Evolutionary conservation across 768 basidiomycete species (phyloP).

Genomic region (Termitomyces sp.): DNA sequence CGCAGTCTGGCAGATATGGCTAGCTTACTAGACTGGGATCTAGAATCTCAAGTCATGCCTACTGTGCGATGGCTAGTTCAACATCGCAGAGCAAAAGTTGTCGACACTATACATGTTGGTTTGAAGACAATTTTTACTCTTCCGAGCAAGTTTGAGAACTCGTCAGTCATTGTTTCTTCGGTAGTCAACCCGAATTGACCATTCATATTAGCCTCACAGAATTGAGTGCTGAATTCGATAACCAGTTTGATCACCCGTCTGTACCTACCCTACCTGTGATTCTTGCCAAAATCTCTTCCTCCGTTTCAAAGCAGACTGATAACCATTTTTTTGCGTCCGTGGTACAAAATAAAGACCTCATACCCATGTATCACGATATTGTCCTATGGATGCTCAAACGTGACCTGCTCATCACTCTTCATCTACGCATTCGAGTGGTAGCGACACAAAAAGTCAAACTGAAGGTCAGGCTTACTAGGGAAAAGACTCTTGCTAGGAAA

Average conservation of each 20-base stretch:
- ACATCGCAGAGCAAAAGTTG: constrained; percentile 83
- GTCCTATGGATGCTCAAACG: constrained; percentile 89
- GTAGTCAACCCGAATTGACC: constrained; percentile 3
- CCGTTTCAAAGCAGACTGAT: constrained; percentile 54
- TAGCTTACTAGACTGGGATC: constrained; percentile 74
- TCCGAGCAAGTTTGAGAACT: constrained; percentile 52
- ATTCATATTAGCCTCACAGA: constrained; percentile 37
- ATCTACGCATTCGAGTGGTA: constrained; percentile 80
- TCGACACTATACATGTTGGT: constrained; percentile 76
- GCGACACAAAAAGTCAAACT: constrained; percentile 74
- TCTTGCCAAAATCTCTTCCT: constrained; percentile 68
- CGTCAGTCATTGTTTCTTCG: constrained; percentile 37
- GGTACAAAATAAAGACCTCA: constrained; percentile 58
- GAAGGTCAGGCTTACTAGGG: constrained; percentile 46
- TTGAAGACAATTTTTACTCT: constrained; percentile 81
- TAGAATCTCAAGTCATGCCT: constrained; percentile 79
- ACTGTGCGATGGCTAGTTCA: constrained; percentile 91
- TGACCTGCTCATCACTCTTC: constrained; percentile 79
- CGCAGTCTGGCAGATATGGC: constrained; percentile 74
- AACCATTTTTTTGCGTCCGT: constrained; percentile 82
- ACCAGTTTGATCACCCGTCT: constrained; percentile 49
- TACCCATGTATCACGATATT: constrained; percentile 72
- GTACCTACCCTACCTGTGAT: constrained; percentile 71
- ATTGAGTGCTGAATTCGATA: constrained; percentile 55
- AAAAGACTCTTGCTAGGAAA: constrained; percentile 28